phyloP scores from a whole-genome alignment of 2,329 filamentous ascomycete species.

The Graphium sp. region DNA sequence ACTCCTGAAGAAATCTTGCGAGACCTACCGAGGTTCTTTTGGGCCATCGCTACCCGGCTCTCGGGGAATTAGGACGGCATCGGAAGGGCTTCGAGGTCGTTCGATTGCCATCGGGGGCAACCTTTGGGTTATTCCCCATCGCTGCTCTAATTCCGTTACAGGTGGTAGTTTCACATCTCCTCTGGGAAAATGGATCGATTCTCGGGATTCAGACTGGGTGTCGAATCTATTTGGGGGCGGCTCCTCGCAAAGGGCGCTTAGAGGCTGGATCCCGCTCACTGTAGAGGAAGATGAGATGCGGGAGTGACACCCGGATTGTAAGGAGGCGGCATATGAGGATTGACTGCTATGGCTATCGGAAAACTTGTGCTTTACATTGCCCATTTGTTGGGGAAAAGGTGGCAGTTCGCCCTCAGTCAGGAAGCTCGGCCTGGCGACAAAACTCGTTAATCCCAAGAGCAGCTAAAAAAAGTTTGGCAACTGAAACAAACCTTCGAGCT shows the following conservation, averaged over 20 bases:
- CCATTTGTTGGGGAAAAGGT: slow-evolving; percentile 15
- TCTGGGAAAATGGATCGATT: too few relatives aligned
- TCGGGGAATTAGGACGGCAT: too few relatives aligned
- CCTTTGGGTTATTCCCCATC: too few relatives aligned
- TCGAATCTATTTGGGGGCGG: too few relatives aligned
- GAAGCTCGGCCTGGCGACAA: slow-evolving; percentile 8
- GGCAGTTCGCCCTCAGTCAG: slow-evolving; percentile 8
- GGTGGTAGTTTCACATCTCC: too few relatives aligned
- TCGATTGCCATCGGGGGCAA: too few relatives aligned
- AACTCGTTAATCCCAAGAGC: slow-evolving; percentile 1
- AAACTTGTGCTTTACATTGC: slow-evolving; percentile 19
- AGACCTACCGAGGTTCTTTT: too few relatives aligned
- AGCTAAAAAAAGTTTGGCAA: not conserved
- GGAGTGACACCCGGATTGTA: slow-evolving; percentile 28
- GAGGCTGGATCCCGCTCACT: slow-evolving; percentile 20
- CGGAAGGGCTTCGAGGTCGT: too few relatives aligned
- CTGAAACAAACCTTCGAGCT: slow-evolving; percentile 6
- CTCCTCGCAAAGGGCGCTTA: slow-evolving; percentile 17
- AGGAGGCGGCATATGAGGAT: slow-evolving; percentile 29
- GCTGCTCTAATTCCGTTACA: too few relatives aligned
- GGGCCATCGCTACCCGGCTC: too few relatives aligned
- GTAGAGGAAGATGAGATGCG: slow-evolving; percentile 37
- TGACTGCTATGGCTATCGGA: slow-evolving; percentile 36
- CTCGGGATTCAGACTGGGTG: too few relatives aligned
- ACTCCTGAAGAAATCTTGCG: too few relatives aligned